Percentiles rank a stretch among this genome's conserved stretches.
Evolutionary conservation across 345 rosid genomes (phyloP).

Genomic region (Sisymbrium irio): DNA sequence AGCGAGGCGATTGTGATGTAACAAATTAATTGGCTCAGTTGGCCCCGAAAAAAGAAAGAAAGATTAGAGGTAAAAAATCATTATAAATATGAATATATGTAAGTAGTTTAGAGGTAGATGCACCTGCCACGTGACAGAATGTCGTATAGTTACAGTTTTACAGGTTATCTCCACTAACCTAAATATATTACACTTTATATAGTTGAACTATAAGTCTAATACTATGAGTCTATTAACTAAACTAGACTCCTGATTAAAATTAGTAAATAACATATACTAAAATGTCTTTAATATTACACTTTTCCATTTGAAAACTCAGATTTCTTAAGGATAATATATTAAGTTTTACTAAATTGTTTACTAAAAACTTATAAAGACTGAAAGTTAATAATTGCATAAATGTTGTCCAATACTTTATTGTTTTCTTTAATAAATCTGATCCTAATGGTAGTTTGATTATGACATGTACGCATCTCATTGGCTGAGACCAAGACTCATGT

Average conservation of each 20-base stretch:
- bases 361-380: background rate
- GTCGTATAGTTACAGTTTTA: slow-evolving; percentile 16
- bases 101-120: slow-evolving; percentile 14
- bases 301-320: background rate
- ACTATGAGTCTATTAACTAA: background rate
- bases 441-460: background rate
- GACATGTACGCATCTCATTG: slow-evolving; percentile 22
- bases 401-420: background rate
- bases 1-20: background rate
- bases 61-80: background rate
- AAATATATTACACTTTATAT: background rate
- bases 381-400: background rate
- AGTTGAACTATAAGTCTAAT: background rate
- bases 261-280: background rate
- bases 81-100: background rate
- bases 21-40: background rate
- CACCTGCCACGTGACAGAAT: slow-evolving; percentile 36
- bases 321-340: background rate
- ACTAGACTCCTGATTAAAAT: background rate
- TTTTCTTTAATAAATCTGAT: background rate
- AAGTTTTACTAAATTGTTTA: background rate
- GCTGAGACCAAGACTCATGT: slow-evolving; percentile 22
- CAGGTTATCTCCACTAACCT: slow-evolving; percentile 25
- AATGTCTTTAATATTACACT: background rate
- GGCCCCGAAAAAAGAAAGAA: background rate